Base-by-base conservation (phyloP, 768 basidiomycete genomes). In the Sarcodon sp. region DNA sequence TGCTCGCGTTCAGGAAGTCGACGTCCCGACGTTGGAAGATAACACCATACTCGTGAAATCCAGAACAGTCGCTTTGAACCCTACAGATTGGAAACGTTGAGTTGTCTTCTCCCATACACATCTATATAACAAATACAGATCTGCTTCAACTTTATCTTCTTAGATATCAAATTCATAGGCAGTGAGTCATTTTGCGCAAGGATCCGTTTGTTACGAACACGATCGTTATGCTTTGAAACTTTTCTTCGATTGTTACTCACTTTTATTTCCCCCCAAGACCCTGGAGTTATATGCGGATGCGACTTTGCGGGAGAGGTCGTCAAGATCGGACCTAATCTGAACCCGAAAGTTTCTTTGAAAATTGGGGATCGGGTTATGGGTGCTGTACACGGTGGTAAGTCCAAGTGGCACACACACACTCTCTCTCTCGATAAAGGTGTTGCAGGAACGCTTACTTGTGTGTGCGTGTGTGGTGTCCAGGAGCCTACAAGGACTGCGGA, bases 21-120 rank as follows among this genome's bases (percentile, higher is more conserved):
- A 51, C 7, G 51, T 55, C 7, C 49, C 54, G 16, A 48, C 51
- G n/a, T 36, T 52, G 6, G 39, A 27, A 16, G 39, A 41, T 41
- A 41, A 41, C 13, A 27, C 15, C 15, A 41, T 41, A 8, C 39
- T 41, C 16, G 39, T 41, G 15, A 15, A 13, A 13, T 5, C 27
- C 39, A 41, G 4, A 27, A 41, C 39, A 1, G 13, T 41, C 15
- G 39, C 39, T 13, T 16, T 39, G 21, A 39, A 39, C 38, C 38
- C 38, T n/a, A 39, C 38, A 39, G 38, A 39, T 10, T 39, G 38
- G 38, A 39, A 39, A 39, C 38, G 38, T 39, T n/a, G 21, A 27
- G 54, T 45, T 3, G 1, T n/a, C 38, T n/a, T 10, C 27, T 15
- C 27, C 38, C 7, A 39, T 7, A 39, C 38, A n/a, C 38, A 10